Base-by-base conservation (phyloP, 2,329 filamentous ascomycete genomes). In the Neospermospora avenae region DNA sequence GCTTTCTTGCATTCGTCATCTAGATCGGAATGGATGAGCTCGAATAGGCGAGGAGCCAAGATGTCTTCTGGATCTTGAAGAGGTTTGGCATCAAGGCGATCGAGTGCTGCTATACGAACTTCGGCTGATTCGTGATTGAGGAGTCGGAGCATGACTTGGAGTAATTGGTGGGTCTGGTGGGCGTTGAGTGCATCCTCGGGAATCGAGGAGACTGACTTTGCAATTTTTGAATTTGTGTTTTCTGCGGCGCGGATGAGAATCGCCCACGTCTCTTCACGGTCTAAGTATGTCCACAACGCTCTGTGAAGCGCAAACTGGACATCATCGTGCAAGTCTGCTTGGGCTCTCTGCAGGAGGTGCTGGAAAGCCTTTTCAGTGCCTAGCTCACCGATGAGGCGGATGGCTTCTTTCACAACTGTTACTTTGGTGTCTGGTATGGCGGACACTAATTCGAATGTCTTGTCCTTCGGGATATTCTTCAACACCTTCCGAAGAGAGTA, bases 371-470 rank as follows among this genome's bases (percentile, higher is more conserved):
- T 55, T 4, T 53, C 53, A 1, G 52, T 63, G 18, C 55, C 31
- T 4, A 65, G 48, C 13, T 65, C 58, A 8, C 63, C 60, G 22
- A 63, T 57, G 4, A 65, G n/a, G 3, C 63, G 57, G 2, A 60
- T 14, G 2, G 55, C 58, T n/a, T 65, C 61, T 31, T 65, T 63
- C 7, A 42, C 42, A 22, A 63, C 56, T 4, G 63, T 65, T 11
- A 65, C 52, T 28, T 63, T 65, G 3, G 35, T 56, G 14, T 59
- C 42, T 16, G 60, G 55, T 1, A 59, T 53, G 1, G 53, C 39
- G 20, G 52, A 54, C 1, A 65, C 31, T 13, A 63, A 16, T 6
- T 31, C 16, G 14, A 58, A 52, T 14, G 35, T 37, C 14, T 59
- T n/a, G 10, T 34, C 16, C 28, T 57, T 60, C 10, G 58, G 20